A percentile compares a stretch with the other conserved stretches of the same genome.
Conservation (phyloP, 805 yeast genomes). For the Metschnikowia baotianmanensis region DNA sequence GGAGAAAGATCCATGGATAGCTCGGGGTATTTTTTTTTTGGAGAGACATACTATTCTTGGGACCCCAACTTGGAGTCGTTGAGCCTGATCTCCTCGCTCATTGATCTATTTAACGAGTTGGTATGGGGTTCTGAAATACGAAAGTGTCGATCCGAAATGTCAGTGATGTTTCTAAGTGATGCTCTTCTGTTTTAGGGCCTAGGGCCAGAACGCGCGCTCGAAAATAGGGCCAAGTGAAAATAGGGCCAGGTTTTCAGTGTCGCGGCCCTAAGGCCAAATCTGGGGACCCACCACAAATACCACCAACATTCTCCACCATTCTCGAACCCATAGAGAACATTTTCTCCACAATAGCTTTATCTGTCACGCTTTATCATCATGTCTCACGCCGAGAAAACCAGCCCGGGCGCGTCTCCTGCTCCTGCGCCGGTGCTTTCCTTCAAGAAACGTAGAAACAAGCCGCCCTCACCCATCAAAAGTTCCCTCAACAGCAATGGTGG, state of each 20-base stretch:
- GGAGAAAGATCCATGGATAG: no score
- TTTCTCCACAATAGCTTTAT: not conserved
- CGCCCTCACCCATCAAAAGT: slow-evolving; percentile 1
- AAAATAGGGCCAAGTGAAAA: no score
- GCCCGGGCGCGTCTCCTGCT: no score
- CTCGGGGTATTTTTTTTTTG: no score
- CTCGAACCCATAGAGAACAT: not conserved
- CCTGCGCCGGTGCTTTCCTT: slow-evolving; percentile 27
- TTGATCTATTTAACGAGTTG: no score
- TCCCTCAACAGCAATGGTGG: not conserved
- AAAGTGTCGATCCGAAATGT: not conserved
- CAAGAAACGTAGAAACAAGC: slow-evolving; percentile 22
- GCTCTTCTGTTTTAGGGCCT: not conserved
- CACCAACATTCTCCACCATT: not conserved
- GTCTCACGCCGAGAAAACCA: no score
- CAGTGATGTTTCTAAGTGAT: not conserved
- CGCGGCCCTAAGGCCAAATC: no score
- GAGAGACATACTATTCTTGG: slow-evolving; percentile 65
- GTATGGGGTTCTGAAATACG: no score
- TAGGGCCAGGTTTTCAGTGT: no score
- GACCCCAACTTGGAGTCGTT: slow-evolving; percentile 86
- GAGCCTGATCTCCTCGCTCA: slow-evolving; percentile 39
- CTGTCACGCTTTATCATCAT: no score
- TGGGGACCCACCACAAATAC: no score
- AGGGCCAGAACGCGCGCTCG: not conserved